These are phyloP conservation scores for Hamigera avellanea DNA, from an alignment of 495 filamentous ascomycete genomes.

Conservation along the genomic window DNA sequence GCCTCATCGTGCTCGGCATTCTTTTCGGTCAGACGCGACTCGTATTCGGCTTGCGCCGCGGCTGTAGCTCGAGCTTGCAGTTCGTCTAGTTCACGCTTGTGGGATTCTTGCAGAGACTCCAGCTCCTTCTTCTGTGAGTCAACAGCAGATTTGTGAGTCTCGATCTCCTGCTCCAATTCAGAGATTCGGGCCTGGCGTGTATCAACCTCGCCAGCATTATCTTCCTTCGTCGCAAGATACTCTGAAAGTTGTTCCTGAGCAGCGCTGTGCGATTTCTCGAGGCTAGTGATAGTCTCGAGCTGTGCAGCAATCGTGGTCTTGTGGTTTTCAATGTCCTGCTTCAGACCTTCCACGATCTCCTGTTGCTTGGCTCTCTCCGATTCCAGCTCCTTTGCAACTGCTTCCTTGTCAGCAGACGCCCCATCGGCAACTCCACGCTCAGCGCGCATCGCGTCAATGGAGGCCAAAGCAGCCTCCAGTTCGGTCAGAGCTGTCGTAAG, in stretches of 20 bases:
- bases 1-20: constrained; percentile 47
- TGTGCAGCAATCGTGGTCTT: constrained; percentile 56
- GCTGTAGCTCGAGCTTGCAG: constrained; percentile 29
- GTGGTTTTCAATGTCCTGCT: constrained; percentile 67
- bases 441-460: constrained; percentile 36
- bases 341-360: constrained; percentile 53
- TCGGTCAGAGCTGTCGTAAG: constrained; percentile 60
- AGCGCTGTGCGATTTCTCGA: constrained; percentile 52
- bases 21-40: constrained; percentile 32
- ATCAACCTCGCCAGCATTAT: constrained; percentile 27
- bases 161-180: constrained; percentile 47
- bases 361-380: constrained; percentile 47
- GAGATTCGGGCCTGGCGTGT: constrained; percentile 40
- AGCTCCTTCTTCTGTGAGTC: constrained; percentile 42
- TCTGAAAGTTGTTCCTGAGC: constrained; percentile 46
- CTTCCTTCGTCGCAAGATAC: constrained; percentile 19
- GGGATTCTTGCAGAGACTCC: constrained; percentile 39
- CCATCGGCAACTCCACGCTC: constrained; percentile 21
- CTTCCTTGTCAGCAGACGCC: constrained; percentile 32
- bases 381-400: constrained; percentile 34
- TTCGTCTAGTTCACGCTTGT: constrained; percentile 40
- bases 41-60: constrained; percentile 32
- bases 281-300: constrained; percentile 46
- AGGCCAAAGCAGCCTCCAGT: constrained; percentile 46
- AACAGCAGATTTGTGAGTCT: constrained; percentile 38